A percentile compares a stretch with the other conserved stretches of the same genome.
Conservation (phyloP, 2,329 filamentous ascomycete genomes). For the Penicillium polonicum region DNA sequence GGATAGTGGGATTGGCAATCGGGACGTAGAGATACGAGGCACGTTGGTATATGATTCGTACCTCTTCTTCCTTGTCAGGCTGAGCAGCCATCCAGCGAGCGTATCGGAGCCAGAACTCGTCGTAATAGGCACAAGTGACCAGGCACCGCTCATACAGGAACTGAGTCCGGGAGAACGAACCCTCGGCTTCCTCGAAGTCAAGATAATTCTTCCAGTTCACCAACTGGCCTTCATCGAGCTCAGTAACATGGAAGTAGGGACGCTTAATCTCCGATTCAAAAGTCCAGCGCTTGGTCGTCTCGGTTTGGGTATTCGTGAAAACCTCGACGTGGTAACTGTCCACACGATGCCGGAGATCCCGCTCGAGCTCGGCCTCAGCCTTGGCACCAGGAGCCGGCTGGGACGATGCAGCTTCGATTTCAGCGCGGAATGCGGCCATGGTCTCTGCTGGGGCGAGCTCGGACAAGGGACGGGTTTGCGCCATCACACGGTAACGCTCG, state of each 20-base stretch:
- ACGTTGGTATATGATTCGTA: constrained; percentile 86
- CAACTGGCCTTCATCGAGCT: constrained; percentile 81
- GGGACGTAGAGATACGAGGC: constrained; percentile 84
- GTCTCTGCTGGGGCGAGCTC: constrained; percentile 71
- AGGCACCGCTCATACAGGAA: constrained; percentile 93
- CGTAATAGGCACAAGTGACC: constrained; percentile 89
- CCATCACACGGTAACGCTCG: constrained; percentile 78
- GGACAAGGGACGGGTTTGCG: constrained; percentile 67
- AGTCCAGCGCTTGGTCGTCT: constrained; percentile 90
- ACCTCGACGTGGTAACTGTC: constrained; percentile 77
- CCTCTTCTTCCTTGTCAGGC: constrained; percentile 78
- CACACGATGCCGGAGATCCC: constrained; percentile 75
- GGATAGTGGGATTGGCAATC: constrained; percentile 76
- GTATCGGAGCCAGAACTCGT: constrained; percentile 98
- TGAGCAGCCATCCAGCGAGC: constrained; percentile 88
- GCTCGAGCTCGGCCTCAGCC: constrained; percentile 75
- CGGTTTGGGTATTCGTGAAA: constrained; percentile 77
- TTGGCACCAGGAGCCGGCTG: constrained; percentile 49
- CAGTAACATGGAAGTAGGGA: constrained; percentile 94
- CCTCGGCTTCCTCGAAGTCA: constrained; percentile 89
- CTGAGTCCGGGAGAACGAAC: constrained; percentile 69
- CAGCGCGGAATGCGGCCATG: constrained; percentile 66
- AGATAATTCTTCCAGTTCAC: constrained; percentile 94
- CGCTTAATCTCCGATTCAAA: constrained; percentile 94
- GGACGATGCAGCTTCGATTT: constrained; percentile 60